Percentiles rank a stretch among this genome's conserved stretches.
phyloP scores from a whole-genome alignment of 257 asterid species.

The Ligustrum vulgare region DNA sequence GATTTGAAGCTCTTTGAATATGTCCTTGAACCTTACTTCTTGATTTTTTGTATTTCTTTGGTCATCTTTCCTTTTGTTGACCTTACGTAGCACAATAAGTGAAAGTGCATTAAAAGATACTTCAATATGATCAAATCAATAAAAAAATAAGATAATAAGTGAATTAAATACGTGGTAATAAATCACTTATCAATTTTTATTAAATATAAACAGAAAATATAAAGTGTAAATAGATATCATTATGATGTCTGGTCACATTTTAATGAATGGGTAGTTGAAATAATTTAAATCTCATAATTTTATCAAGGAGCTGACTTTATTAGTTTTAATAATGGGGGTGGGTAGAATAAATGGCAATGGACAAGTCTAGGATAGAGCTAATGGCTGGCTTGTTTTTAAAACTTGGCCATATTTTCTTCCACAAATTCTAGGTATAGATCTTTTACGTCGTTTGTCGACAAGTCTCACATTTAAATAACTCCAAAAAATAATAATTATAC shows the following conservation, averaged over 20 bases:
- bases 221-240: not conserved
- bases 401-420: conserved; percentile 35
- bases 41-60: too few species aligned
- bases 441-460: not conserved
- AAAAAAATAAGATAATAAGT: too few species aligned
- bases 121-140: too few species aligned
- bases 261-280: conserved; percentile 7
- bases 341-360: conserved; percentile 23
- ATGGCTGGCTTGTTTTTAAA: conserved; percentile 27
- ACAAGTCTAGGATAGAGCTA: conserved; percentile 37
- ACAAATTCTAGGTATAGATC: not conserved
- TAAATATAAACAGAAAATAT: too few species aligned
- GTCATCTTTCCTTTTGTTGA: too few species aligned
- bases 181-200: too few species aligned
- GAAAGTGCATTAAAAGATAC: too few species aligned
- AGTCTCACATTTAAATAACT: not conserved
- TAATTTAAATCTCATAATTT: not conserved
- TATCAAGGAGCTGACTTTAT: not conserved
- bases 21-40: too few species aligned
- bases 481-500: not conserved
- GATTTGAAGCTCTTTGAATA: too few species aligned
- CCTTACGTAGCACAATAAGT: too few species aligned
- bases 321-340: not conserved
- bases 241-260: not conserved
- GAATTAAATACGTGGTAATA: too few species aligned